Conservation (phyloP, 306 rosid species). For the Citrullus mucosospermus region DNA sequence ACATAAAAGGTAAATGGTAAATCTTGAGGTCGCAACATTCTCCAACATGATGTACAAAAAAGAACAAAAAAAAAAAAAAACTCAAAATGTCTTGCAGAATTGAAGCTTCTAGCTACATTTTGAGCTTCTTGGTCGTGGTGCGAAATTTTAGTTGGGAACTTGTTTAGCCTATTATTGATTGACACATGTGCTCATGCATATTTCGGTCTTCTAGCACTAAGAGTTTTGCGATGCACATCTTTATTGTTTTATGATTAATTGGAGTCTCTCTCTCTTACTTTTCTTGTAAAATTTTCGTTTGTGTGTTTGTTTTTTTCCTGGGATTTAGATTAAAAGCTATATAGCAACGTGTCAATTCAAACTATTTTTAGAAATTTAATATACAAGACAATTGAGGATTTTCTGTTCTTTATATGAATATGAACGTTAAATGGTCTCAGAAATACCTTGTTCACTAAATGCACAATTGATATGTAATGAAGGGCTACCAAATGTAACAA, state of each 20-base stretch:
- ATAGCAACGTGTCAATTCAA: neutral
- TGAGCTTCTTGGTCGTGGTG: neutral
- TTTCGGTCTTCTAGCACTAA: neutral
- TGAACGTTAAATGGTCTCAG: neutral
- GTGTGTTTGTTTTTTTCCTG: neutral
- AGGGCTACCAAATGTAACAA: neutral
- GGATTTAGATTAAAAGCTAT: neutral
- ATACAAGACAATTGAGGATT: neutral
- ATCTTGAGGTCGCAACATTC: neutral
- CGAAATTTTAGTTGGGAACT: neutral
- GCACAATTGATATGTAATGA: neutral
- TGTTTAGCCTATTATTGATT: neutral
- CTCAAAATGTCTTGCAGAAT: neutral
- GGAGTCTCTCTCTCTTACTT: neutral
- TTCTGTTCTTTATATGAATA: neutral
- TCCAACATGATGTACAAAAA: neutral
- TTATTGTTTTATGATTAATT: neutral
- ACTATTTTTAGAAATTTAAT: neutral
- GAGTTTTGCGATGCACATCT: neutral
- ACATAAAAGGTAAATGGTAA: neutral
- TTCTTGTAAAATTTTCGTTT: neutral
- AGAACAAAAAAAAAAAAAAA: neutral
- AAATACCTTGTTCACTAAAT: neutral
- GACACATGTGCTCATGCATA: neutral
- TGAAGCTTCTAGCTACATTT: neutral